A percentile compares a stretch with the other conserved stretches of the same genome.
These are phyloP conservation scores for Decorospora gaudefroyi DNA, from an alignment of 2,329 filamentous ascomycete species.

Conservation along the genomic window DNA sequence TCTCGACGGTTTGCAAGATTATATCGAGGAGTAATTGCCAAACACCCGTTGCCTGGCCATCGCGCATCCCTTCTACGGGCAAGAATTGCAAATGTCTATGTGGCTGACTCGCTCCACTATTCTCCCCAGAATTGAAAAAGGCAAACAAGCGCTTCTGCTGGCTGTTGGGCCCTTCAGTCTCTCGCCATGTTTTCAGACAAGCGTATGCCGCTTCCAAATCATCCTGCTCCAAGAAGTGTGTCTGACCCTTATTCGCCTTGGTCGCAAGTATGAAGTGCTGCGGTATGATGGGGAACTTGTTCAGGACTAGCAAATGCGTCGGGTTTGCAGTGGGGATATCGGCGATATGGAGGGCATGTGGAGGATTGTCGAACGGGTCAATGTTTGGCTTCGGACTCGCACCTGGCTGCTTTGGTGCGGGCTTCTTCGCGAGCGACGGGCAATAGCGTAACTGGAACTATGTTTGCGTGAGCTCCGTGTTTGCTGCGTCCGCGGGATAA, in stretches of 20 bases:
- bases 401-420: constrained; percentile 51
- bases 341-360: constrained; percentile 59
- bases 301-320: constrained; percentile 68
- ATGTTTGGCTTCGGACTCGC: constrained; percentile 32
- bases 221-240: constrained; percentile 61
- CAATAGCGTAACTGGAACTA: constrained; percentile 76
- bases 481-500: constrained; percentile 11
- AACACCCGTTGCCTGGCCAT: constrained; percentile 36
- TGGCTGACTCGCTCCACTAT: constrained; percentile 72
- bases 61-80: constrained; percentile 66
- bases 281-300: constrained; percentile 74
- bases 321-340: constrained; percentile 52
- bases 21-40: constrained; percentile 58
- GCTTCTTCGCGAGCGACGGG: constrained; percentile 69
- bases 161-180: constrained; percentile 20
- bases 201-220: constrained; percentile 66
- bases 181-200: constrained; percentile 63
- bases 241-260: constrained; percentile 66
- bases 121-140: constrained; percentile 71
- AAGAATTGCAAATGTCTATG: constrained; percentile 75
- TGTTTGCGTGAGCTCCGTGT: constrained; percentile 18
- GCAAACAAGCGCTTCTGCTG: constrained; percentile 58
- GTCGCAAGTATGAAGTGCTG: constrained; percentile 75
- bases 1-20: constrained; percentile 30
- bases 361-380: constrained; percentile 69